Evolutionary conservation across 257 asterid genomes (phyloP).

Genomic region (Gentiana dahurica): DNA sequence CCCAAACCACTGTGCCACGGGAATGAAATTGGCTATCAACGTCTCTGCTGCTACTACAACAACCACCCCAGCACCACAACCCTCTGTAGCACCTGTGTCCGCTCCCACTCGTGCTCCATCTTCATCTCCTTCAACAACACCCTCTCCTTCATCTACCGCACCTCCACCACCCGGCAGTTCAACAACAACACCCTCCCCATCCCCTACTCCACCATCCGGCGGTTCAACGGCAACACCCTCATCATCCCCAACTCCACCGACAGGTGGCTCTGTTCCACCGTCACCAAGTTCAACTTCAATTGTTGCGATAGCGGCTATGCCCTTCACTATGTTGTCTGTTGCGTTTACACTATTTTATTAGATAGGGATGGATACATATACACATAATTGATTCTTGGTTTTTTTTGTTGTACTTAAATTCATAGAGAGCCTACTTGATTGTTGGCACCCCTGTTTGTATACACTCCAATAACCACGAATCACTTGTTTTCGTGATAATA

Average conservation of each 20-base stretch:
- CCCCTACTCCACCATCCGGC: constrained; percentile 10
- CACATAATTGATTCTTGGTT: too few relatives aligned
- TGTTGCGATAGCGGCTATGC: constrained; percentile 29
- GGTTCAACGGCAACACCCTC: constrained; percentile 10
- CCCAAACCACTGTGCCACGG: constrained; percentile 30
- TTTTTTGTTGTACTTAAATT: constrained; percentile 8
- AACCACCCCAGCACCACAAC: constrained; percentile 14
- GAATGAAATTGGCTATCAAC: constrained; percentile 30
- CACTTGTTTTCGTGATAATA: too few relatives aligned
- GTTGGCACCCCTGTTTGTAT: background rate
- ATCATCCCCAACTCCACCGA: constrained; percentile 19
- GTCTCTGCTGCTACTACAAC: constrained; percentile 6
- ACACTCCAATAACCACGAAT: background rate
- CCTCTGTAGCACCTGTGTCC: constrained; percentile 31
- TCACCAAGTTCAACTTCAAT: constrained; percentile 44
- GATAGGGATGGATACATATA: background rate
- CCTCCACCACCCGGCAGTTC: constrained; percentile 13
- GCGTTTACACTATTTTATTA: constrained; percentile 42
- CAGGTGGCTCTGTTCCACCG: constrained; percentile 21
- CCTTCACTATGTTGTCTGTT: constrained; percentile 48
- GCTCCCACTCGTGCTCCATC: background rate
- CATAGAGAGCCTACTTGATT: constrained; percentile 6
- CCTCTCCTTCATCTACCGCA: constrained; percentile 14
- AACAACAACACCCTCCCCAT: constrained; percentile 5
- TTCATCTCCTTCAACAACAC: background rate